phyloP scores from a whole-genome alignment of 257 asterid genomes.

The Solanum commersonii region DNA sequence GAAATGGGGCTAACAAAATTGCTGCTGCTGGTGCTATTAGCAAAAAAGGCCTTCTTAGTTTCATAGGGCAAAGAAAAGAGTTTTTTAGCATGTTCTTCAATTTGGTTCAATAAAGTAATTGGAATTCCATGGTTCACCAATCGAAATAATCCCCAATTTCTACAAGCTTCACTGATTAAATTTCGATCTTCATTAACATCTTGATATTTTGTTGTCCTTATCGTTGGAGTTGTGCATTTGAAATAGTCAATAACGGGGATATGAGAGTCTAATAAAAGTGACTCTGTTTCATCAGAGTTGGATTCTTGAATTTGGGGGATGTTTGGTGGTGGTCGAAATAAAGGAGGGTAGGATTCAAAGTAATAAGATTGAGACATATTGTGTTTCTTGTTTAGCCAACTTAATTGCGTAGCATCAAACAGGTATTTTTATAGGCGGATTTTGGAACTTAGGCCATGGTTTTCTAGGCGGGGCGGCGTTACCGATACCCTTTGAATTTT shows the following conservation, averaged over 20 bases:
- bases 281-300: background rate
- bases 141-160: slow-evolving; percentile 84
- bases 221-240: background rate
- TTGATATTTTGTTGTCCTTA: background rate
- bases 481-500: background rate
- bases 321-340: slow-evolving; percentile 27
- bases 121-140: slow-evolving; percentile 75
- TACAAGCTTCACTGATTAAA: slow-evolving; percentile 34
- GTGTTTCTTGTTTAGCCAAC: background rate
- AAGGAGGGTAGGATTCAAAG: slow-evolving; percentile 58
- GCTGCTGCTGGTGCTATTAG: background rate
- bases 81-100: slow-evolving; percentile 28
- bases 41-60: slow-evolving; percentile 29
- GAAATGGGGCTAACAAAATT: slow-evolving; percentile 17
- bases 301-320: background rate
- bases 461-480: background rate
- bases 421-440: background rate
- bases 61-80: slow-evolving; percentile 41
- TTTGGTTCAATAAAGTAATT: slow-evolving; percentile 22
- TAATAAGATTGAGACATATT: background rate
- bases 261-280: background rate
- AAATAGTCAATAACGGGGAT: slow-evolving; percentile 57
- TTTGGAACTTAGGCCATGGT: background rate
- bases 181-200: background rate
- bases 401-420: background rate